Evolutionary conservation across 164 flowering plant species (phyloP).

Genomic region (Chimonanthus praecox): DNA sequence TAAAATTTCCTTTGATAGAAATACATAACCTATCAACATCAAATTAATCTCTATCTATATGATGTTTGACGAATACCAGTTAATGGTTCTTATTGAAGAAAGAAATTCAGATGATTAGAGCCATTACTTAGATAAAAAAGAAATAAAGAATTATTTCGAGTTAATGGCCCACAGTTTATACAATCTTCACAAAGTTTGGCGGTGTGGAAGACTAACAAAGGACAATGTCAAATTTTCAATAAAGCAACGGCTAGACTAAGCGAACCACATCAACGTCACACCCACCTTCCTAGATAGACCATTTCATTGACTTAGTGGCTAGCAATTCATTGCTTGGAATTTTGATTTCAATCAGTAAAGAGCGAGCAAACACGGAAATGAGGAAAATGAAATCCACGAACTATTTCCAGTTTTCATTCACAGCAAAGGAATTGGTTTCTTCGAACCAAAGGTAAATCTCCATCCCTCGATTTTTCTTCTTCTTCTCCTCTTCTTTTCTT

Average conservation of each 20-base stretch:
- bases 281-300: background rate
- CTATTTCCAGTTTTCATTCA: background rate
- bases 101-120: no score
- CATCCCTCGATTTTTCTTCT: background rate
- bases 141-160: no score
- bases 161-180: no score
- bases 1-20: no score
- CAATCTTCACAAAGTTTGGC: no score
- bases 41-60: no score
- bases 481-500: background rate
- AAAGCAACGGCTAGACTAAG: background rate
- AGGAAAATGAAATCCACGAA: background rate
- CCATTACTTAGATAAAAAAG: no score
- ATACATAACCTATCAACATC: no score
- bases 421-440: background rate
- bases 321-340: background rate
- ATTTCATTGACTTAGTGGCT: background rate
- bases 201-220: no score
- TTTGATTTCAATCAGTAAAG: background rate
- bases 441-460: background rate
- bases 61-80: no score
- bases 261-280: background rate
- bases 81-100: no score
- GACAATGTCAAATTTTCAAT: background rate
- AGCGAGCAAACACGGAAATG: background rate